Evolutionary conservation across 1,284 basidiomycete species (phyloP), one percentile per base, ranked within the genome.

Genomic region (Marasmius fiardii): DNA sequence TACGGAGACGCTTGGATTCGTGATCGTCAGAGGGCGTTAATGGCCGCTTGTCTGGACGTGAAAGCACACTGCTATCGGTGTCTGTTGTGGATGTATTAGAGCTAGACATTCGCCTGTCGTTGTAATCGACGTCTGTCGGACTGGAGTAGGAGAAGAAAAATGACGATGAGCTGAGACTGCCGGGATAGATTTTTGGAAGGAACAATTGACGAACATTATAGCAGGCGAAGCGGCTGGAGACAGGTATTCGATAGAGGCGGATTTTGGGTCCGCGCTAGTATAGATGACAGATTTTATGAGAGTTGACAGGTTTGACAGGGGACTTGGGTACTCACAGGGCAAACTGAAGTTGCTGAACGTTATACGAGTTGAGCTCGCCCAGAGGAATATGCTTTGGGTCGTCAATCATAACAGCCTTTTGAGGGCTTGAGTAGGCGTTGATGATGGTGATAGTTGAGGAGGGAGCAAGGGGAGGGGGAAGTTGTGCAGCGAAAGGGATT

Each of bases 301-400:
- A 52, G 37, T 28, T 41, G 21, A 43, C 52, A 47, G 53, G 34
- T 31, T 51, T 47, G 56, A 57, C 56, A 61, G 47, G 60, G 51
- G 57, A 62, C 51, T n/a, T 21, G 58, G 55, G 52, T 28, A 80
- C 82, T 70, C 62, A 85, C 83, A 82, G 73, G 37, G 78, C 73
- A 67, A 77, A 80, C 57, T 85, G 80, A 57, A 84, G 77, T 67
- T 85, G 82, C 48, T 80, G 78, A 61, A 86, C 77, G 80, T 80
- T 80, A 72, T 83, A 85, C 57, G 74, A 72, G 67, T 79, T 80
- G 65, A 85, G 75, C 65, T 79, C 70, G 64, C 67, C 39, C 7
- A 41, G 60, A 59, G 63, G 68, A 65, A 65, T 58, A 52, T 67
- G 62, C 47, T 67, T 58, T 47, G 70, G 69, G 64, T 74, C 71